Percentiles rank a stretch among this genome's conserved stretches.
These are phyloP conservation scores for Fraxinus anomala DNA, from an alignment of 257 asterid species.

Conservation along the genomic window DNA sequence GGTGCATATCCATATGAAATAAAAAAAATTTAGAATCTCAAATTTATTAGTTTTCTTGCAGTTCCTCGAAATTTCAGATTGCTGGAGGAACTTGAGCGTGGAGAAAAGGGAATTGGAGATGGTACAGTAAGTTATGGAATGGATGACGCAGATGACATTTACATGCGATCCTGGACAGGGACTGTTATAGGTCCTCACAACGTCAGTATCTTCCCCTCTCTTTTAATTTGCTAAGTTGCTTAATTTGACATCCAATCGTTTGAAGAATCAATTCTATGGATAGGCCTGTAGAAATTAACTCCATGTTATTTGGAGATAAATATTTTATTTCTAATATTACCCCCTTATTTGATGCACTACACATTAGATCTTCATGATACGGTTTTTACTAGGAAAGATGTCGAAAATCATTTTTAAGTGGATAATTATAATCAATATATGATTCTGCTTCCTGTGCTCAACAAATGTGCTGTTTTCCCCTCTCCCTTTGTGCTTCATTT, in stretches of 20 bases:
- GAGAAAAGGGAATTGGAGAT: slow-evolving; percentile 91
- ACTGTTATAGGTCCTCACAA: slow-evolving; percentile 85
- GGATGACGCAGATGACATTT: slow-evolving; percentile 90
- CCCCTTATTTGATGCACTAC: not conserved
- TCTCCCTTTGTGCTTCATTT: not conserved
- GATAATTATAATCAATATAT: not conserved
- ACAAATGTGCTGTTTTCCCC: not conserved
- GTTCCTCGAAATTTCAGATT: slow-evolving; percentile 87
- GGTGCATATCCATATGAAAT: not conserved
- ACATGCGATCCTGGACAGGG: slow-evolving; percentile 88
- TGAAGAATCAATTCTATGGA: not conserved
- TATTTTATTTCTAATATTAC: not conserved
- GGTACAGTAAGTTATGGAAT: slow-evolving; percentile 91
- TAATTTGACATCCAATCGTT: not conserved
- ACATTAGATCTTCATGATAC: not conserved
- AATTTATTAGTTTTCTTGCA: slow-evolving; percentile 33
- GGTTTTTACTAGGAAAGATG: not conserved
- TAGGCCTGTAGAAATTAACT: not conserved
- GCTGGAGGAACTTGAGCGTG: slow-evolving; percentile 93
- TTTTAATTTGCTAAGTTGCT: not conserved
- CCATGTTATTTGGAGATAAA: not conserved
- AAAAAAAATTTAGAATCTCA: slow-evolving; percentile 27
- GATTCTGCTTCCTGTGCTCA: not conserved
- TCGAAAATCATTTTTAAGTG: not conserved
- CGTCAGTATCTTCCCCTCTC: slow-evolving; percentile 34